phyloP scores from a whole-genome alignment of 2,329 filamentous ascomycete genomes.

The Escovopsis sp. region DNA sequence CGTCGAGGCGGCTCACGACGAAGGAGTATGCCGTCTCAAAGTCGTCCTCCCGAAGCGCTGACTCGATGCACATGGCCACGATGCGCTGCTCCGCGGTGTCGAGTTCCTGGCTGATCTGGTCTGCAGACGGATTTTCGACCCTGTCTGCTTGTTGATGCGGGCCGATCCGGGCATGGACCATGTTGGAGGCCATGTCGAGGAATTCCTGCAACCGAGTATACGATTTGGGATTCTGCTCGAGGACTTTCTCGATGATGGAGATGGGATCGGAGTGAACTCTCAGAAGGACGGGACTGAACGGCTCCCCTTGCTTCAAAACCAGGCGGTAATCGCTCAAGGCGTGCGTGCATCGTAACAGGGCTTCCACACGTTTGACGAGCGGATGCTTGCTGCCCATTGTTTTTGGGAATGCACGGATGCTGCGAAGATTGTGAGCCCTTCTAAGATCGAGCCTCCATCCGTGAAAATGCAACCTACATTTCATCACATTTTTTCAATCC shows the following conservation, averaged over 20 bases:
- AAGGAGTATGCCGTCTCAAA: constrained; percentile 83
- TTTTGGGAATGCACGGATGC: constrained; percentile 47
- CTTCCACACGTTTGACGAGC: constrained; percentile 40
- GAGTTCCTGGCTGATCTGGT: constrained; percentile 16
- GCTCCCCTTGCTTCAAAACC: constrained; percentile 64
- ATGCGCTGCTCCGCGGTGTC: constrained; percentile 47
- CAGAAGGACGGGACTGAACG: constrained; percentile 64
- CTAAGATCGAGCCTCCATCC: neutral
- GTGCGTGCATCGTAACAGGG: constrained; percentile 59
- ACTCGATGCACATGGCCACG: constrained; percentile 66
- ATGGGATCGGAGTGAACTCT: constrained; percentile 65
- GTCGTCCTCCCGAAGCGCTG: constrained; percentile 59
- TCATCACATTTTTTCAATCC: constrained; percentile 65
- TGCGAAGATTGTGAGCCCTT: constrained; percentile 15
- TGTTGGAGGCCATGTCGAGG: constrained; percentile 50
- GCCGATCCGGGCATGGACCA: constrained; percentile 44
- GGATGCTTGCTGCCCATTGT: constrained; percentile 38
- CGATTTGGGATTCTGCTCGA: constrained; percentile 60
- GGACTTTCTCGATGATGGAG: constrained; percentile 54
- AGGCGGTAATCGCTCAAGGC: constrained; percentile 62
- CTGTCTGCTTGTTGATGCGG: constrained; percentile 5
- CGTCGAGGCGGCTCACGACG: constrained; percentile 53
- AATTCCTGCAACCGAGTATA: constrained; percentile 66
- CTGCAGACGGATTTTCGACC: neutral
- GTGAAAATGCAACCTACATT: constrained; percentile 36